phyloP scores from a whole-genome alignment of 345 rosid genomes.

The Camelina laxa region DNA sequence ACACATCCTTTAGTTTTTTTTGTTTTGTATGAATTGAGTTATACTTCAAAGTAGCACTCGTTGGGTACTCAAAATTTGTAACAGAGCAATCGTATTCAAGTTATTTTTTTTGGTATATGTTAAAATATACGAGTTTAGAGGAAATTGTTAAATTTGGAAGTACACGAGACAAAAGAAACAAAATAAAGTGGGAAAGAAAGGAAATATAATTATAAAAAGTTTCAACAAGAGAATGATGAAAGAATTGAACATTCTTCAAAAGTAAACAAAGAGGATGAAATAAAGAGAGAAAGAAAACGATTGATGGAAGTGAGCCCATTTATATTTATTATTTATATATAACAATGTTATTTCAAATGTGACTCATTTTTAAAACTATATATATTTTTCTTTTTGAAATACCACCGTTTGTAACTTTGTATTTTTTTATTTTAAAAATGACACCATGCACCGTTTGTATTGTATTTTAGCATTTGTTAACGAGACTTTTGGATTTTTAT shows the following conservation, averaged over 20 bases:
- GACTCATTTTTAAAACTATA: not conserved
- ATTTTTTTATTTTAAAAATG: not conserved
- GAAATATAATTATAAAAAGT: constrained; percentile 39
- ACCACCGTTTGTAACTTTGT: constrained; percentile 29
- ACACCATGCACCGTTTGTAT: constrained; percentile 34
- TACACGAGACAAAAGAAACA: not conserved
- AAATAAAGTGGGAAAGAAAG: constrained; percentile 21
- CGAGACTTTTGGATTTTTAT: constrained; percentile 3
- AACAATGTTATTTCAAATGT: not conserved
- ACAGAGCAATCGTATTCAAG: not conserved
- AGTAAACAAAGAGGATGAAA: constrained; percentile 44
- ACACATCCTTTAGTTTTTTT: too few species aligned
- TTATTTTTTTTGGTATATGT: constrained; percentile 10
- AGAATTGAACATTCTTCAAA: constrained; percentile 60
- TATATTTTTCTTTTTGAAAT: constrained; percentile 8
- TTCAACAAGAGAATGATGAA: constrained; percentile 70
- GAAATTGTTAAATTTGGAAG: constrained; percentile 1
- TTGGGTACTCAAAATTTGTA: constrained; percentile 12
- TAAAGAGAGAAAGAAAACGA: constrained; percentile 47
- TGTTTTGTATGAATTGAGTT: not conserved
- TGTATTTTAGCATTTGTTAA: constrained; percentile 24
- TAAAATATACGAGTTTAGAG: not conserved
- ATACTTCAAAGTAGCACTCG: not conserved
- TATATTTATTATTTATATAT: not conserved
- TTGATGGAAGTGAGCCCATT: constrained; percentile 42